Evolutionary conservation across 176 grass and related monocot species (phyloP).

Genomic region (Cenchrus fungigraminus): DNA sequence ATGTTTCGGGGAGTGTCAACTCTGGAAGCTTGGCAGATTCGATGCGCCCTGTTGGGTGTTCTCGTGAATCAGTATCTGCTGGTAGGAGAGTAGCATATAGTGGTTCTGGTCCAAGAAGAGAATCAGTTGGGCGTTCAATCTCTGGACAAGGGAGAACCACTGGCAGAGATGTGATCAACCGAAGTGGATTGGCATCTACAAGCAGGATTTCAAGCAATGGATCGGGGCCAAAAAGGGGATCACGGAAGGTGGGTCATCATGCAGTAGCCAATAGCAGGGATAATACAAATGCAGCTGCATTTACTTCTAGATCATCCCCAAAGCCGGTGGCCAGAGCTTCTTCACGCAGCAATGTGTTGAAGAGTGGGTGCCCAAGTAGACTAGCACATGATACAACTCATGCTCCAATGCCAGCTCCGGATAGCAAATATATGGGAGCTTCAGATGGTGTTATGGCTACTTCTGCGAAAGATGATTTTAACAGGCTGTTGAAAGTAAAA

Average conservation of each 20-base stretch:
- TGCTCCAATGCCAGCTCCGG: neutral
- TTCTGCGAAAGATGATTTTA: conserved; percentile 54
- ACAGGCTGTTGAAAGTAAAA: conserved; percentile 51
- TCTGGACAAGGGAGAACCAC: conserved; percentile 1
- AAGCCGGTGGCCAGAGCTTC: conserved; percentile 32
- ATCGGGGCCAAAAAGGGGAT: conserved; percentile 45
- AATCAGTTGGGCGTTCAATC: conserved; percentile 1
- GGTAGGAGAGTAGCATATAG: conserved; percentile 4
- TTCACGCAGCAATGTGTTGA: conserved; percentile 14
- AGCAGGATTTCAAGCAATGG: conserved; percentile 35
- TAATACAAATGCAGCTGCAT: conserved; percentile 22
- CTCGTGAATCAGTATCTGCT: neutral
- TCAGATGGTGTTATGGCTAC: neutral
- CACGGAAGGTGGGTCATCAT: conserved; percentile 22
- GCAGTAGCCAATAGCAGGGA: neutral
- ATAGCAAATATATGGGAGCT: neutral
- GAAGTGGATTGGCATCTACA: conserved; percentile 35
- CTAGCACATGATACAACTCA: neutral
- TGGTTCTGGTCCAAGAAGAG: conserved; percentile 35
- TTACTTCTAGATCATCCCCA: conserved; percentile 38
- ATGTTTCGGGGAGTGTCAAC: conserved; percentile 1
- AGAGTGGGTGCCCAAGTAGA: conserved; percentile 10
- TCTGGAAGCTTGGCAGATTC: conserved; percentile 24
- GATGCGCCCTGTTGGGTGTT: neutral
- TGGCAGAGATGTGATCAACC: conserved; percentile 24